Percentiles rank a stretch among this genome's conserved stretches.
Evolutionary conservation across 371 early-diverging fungal genomes (phyloP).

Genomic region (Smittium culicis): DNA sequence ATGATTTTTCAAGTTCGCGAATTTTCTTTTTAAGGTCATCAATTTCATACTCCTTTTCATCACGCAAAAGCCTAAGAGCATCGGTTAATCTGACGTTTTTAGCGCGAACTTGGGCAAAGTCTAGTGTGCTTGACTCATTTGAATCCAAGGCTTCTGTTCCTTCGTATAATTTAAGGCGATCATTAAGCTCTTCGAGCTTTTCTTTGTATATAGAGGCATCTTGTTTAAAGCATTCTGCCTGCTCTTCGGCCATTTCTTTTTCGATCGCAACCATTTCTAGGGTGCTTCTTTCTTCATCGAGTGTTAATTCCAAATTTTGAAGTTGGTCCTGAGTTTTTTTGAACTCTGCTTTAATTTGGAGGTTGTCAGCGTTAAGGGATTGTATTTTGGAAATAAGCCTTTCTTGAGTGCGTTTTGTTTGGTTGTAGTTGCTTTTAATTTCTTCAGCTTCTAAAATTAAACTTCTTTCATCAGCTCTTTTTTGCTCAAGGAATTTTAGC

Average conservation of each 20-base stretch:
- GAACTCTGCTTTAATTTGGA: conserved; percentile 41
- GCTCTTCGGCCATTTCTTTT: conserved; percentile 83
- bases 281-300: conserved; percentile 54
- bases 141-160: conserved; percentile 10
- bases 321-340: conserved; percentile 24
- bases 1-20: conserved; percentile 53
- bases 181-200: conserved; percentile 57
- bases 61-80: conserved; percentile 69
- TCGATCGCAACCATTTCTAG: conserved; percentile 78
- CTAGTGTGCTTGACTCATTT: conserved; percentile 27
- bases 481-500: conserved; percentile 58
- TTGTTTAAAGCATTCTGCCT: conserved; percentile 56
- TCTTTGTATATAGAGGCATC: conserved; percentile 61
- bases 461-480: conserved; percentile 70
- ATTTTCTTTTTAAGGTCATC: conserved; percentile 48
- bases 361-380: conserved; percentile 57
- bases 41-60: conserved; percentile 60
- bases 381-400: conserved; percentile 54
- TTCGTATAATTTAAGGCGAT: conserved; percentile 18
- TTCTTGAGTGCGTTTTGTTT: conserved; percentile 45
- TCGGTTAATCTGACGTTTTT: conserved; percentile 81
- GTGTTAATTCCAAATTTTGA: conserved; percentile 24
- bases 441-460: conserved; percentile 54
- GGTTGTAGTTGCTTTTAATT: conserved; percentile 56
- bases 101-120: conserved; percentile 49